Conservation (phyloP, 768 basidiomycete species). For the Suillus cothurnatus region DNA sequence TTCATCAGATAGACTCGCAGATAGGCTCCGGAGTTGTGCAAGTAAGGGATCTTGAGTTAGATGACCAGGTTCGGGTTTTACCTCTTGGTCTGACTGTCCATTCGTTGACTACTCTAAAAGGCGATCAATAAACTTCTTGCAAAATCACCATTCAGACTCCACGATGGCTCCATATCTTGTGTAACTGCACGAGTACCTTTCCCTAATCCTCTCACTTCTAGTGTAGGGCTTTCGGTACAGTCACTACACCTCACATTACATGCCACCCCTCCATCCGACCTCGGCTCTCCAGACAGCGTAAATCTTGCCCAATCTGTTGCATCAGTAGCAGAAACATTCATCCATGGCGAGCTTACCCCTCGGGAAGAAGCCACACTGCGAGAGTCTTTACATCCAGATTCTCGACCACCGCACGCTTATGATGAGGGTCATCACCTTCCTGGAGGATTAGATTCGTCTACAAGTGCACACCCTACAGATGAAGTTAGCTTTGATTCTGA, state of each 20-base stretch:
- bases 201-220: conserved; percentile 80
- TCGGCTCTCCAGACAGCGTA: conserved; percentile 21
- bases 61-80: conserved; percentile 60
- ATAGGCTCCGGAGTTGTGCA: conserved; percentile 91
- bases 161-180: conserved; percentile 71
- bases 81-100: conserved; percentile 10
- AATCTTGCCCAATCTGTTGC: conserved; percentile 79
- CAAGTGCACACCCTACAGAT: conserved; percentile 27
- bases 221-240: conserved; percentile 67
- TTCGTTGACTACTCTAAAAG: conserved; percentile 41
- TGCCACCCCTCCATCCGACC: conserved; percentile 29
- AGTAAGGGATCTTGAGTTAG: conserved; percentile 80
- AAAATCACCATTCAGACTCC: conserved; percentile 66
- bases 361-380: conserved; percentile 72
- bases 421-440: conserved; percentile 54
- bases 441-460: conserved; percentile 66
- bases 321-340: conserved; percentile 83
- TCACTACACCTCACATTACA: conserved; percentile 71
- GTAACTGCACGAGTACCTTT: conserved; percentile 82
- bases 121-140: conserved; percentile 75
- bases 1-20: conserved; percentile 86
- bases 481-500: conserved; percentile 47
- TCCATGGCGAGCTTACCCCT: conserved; percentile 77
- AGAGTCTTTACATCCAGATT: conserved; percentile 62
- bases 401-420: conserved; percentile 27